Percentiles rank a stretch among this genome's conserved stretches.
Conservation (phyloP, 2,329 filamentous ascomycete species). For the Pestalotiopsis sp. region DNA sequence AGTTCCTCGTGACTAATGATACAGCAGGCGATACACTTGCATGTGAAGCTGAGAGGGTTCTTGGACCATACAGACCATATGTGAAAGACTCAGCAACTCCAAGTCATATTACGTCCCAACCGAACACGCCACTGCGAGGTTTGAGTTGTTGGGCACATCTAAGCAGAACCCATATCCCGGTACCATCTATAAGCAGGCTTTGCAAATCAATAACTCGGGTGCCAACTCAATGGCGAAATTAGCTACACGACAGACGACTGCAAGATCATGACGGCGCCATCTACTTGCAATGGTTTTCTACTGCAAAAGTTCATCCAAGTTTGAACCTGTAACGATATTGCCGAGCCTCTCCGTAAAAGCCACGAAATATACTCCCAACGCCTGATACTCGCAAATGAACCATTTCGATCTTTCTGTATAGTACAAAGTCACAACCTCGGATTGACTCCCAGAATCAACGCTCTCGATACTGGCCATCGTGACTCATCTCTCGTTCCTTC, state of each 20-base stretch:
- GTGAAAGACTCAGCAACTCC: neutral
- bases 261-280: neutral
- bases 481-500: conserved; percentile 1
- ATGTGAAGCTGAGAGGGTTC: neutral
- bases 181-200: neutral
- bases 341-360: neutral
- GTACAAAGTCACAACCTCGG: neutral
- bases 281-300: too few relatives aligned
- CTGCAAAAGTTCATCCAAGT: neutral
- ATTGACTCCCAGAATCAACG: neutral
- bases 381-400: neutral
- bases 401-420: neutral
- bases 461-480: conserved; percentile 3
- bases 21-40: neutral
- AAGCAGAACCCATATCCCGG: neutral
- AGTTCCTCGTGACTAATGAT: neutral
- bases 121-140: neutral
- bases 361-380: neutral
- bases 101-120: neutral
- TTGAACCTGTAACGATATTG: neutral
- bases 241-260: neutral
- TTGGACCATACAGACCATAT: neutral
- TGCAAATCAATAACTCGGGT: neutral
- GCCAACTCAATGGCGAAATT: neutral
- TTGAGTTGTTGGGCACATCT: neutral